Evolutionary conservation across 768 basidiomycete genomes (phyloP).

Genomic region (Pleurotus platypus): DNA sequence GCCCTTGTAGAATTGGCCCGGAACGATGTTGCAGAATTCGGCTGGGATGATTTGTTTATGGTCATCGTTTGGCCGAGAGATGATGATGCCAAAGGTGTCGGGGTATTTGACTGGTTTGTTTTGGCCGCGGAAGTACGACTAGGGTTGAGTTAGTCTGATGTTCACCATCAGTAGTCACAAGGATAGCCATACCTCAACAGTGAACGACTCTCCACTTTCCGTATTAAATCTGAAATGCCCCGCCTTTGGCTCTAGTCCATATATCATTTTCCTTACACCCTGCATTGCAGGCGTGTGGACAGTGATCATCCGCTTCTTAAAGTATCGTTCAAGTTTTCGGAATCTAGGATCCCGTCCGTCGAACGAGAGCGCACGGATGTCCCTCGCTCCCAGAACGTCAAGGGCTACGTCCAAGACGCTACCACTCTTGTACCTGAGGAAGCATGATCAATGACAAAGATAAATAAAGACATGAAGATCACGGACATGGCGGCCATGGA

Average conservation of each 20-base stretch:
- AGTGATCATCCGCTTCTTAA: slow-evolving; percentile 31
- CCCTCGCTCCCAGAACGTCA: slow-evolving; percentile 16
- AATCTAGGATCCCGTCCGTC: slow-evolving; percentile 18
- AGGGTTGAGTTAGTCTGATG: background rate
- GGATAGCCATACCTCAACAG: slow-evolving; percentile 32
- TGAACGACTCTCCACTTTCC: slow-evolving; percentile 30
- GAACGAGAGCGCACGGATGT: slow-evolving; percentile 27
- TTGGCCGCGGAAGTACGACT: slow-evolving; percentile 39
- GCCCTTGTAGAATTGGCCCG: slow-evolving; percentile 46
- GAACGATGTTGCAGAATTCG: slow-evolving; percentile 41
- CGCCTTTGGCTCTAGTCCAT: slow-evolving; percentile 30
- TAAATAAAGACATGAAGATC: background rate
- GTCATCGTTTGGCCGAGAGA: slow-evolving; percentile 21
- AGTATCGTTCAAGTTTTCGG: slow-evolving; percentile 31
- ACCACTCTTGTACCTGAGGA: slow-evolving; percentile 26
- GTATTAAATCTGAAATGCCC: slow-evolving; percentile 33
- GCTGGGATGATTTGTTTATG: slow-evolving; percentile 40
- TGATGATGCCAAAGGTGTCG: slow-evolving; percentile 32
- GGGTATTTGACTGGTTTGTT: slow-evolving; percentile 29
- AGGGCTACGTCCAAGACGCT: slow-evolving; percentile 28
- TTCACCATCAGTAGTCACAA: background rate
- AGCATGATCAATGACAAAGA: background rate
- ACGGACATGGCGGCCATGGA: slow-evolving; percentile 42
- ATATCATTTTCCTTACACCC: slow-evolving; percentile 29
- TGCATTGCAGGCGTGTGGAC: slow-evolving; percentile 18